Evolutionary conservation across 2,329 filamentous ascomycete genomes (phyloP), one percentile per base, ranked within the genome.

Genomic region (Xylariaceae sp.): DNA sequence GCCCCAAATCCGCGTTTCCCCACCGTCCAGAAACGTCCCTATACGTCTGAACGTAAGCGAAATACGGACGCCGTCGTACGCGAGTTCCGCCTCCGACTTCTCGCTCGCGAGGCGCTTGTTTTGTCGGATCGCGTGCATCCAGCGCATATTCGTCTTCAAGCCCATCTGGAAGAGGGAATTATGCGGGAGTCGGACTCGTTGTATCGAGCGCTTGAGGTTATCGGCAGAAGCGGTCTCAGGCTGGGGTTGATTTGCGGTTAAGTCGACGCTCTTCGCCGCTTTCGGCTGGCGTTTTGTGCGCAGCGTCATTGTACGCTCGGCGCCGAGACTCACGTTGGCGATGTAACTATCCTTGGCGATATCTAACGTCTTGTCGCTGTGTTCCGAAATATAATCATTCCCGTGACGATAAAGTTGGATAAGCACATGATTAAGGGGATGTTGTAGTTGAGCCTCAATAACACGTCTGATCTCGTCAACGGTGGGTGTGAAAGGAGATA

Each of bases 311-410:
- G 86, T 92, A 56, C 94, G 82, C 74, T 95, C 87, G 0, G 93
- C 92, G 1, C 94, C 94, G n/a, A 97, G 82, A 65, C 91, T 96
- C 53, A 96, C 85, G 70, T 97, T 99, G 65, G 92, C 91, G 65
- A 99, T 96, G 61, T 82, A 92, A 23, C 89, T 94, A 3, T 81
- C 86, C 30, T 82, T 84, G 10, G 85, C 86, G 58, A 99, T 94
- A 72, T 99, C 94, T 23, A 99, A 79, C 0, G 93, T 96, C 76
- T 99, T 99, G 73, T 99, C 94, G 45, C 91, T 95, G 71, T 99
- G 94, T 71, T 99, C 94, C 0, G 90, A 94, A 63, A 99, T 99
- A 71, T 91, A 91, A 74, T 99, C 94, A 52, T 84, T 85, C 2
- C 93, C 90, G 66, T 83, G 82, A n/a, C 94, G 89, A 70, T 99